phyloP scores from a whole-genome alignment of 495 filamentous ascomycete species.

The Hypomontagnella monticulosa region DNA sequence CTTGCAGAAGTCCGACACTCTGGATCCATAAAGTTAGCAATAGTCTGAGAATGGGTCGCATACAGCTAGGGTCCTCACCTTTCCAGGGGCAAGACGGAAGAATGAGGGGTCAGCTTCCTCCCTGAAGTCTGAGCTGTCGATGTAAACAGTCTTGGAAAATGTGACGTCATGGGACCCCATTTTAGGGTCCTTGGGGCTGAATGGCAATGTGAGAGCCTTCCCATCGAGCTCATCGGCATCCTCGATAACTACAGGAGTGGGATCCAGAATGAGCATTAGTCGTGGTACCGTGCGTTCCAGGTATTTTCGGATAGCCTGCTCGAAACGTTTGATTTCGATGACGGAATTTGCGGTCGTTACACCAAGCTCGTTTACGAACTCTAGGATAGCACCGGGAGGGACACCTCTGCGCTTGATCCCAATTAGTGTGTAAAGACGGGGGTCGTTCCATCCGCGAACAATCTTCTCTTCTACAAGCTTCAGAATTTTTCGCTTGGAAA shows the following conservation, averaged over 20 bases:
- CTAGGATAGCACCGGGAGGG: constrained; percentile 84
- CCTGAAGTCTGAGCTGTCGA: constrained; percentile 92
- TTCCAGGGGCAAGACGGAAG: constrained; percentile 92
- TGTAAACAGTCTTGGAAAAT: constrained; percentile 88
- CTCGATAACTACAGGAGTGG: constrained; percentile 80
- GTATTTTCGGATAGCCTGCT: constrained; percentile 80
- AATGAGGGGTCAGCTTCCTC: constrained; percentile 65
- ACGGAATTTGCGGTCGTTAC: constrained; percentile 79
- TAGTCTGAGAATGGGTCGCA: neutral
- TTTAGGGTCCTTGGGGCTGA: constrained; percentile 76
- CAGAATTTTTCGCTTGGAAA: constrained; percentile 84
- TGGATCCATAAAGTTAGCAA: constrained; percentile 12
- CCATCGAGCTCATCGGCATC: constrained; percentile 74
- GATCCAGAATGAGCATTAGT: constrained; percentile 86
- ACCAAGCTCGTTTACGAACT: constrained; percentile 88
- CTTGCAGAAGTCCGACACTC: constrained; percentile 85
- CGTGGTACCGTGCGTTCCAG: constrained; percentile 86
- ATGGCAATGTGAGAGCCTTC: constrained; percentile 67
- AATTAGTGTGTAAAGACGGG: constrained; percentile 88
- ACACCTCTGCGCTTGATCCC: constrained; percentile 83
- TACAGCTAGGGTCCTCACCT: constrained; percentile 48
- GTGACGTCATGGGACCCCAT: constrained; percentile 65
- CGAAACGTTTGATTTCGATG: constrained; percentile 79
- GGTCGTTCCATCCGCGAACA: constrained; percentile 89
- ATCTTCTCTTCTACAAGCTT: constrained; percentile 76